A percentile compares a stretch with the other conserved stretches of the same genome.
Evolutionary conservation across 1,284 basidiomycete species (phyloP).

Genomic region (Cutaneotrichosporon cavernicola): DNA sequence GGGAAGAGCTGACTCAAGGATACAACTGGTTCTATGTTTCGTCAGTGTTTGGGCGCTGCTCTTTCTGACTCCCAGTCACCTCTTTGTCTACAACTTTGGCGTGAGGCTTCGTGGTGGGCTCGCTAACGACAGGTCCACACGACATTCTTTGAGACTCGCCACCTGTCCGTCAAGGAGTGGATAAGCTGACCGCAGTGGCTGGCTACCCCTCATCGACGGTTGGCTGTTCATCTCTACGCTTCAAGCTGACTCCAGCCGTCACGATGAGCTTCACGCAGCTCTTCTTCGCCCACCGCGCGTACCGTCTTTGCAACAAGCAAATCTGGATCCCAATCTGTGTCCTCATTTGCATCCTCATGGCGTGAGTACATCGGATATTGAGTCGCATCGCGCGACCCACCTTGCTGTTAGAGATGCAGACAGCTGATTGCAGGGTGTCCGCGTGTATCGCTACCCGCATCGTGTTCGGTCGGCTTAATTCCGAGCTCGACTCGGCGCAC

Average conservation of each 20-base stretch:
- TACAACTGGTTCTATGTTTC: not conserved
- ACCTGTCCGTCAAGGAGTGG: not conserved
- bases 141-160: not conserved
- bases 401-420: too few species aligned
- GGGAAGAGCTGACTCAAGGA: not conserved
- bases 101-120: not conserved
- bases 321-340: constrained; percentile 29
- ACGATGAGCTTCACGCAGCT: constrained; percentile 25
- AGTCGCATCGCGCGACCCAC: too few species aligned
- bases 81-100: not conserved
- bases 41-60: not conserved
- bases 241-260: constrained; percentile 1
- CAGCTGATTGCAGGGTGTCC: not conserved
- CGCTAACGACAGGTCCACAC: not conserved
- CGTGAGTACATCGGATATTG: not conserved
- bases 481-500: not conserved
- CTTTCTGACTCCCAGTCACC: not conserved
- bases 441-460: not conserved
- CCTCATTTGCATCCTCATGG: not conserved
- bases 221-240: not conserved
- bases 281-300: constrained; percentile 42
- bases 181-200: not conserved
- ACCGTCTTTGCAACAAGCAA: constrained; percentile 31
- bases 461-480: not conserved
- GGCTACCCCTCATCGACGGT: not conserved